Evolutionary conservation across 768 basidiomycete species (phyloP).

Genomic region (Hygrocybe punicea): DNA sequence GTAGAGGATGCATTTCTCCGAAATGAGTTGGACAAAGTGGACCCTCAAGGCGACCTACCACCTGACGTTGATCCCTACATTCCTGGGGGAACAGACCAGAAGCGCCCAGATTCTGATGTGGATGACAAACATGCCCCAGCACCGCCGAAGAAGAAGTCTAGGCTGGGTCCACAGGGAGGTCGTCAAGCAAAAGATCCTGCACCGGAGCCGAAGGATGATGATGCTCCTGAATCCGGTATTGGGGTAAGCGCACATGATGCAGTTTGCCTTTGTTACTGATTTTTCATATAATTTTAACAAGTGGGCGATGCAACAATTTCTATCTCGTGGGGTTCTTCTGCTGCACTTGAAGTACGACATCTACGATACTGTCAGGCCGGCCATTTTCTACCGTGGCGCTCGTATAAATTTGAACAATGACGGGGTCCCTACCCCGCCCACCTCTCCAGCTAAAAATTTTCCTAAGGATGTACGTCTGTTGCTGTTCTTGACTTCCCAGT

Average conservation of each 20-base stretch:
- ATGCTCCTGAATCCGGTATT: no score
- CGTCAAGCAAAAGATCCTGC: neutral
- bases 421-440: neutral
- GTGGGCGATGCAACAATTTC: neutral
- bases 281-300: no score
- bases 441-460: neutral
- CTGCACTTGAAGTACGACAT: constrained; percentile 10
- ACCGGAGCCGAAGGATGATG: no score
- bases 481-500: constrained; percentile 3
- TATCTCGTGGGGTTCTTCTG: constrained; percentile 6
- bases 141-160: neutral
- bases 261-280: no score
- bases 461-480: neutral
- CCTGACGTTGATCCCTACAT: neutral
- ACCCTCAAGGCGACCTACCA: neutral
- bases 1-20: constrained; percentile 11
- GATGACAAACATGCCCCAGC: neutral
- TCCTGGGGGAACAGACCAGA: neutral
- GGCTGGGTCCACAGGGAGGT: neutral
- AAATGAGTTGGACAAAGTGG: constrained; percentile 10
- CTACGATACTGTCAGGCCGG: constrained; percentile 13
- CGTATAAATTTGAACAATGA: neutral
- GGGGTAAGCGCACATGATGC: no score
- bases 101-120: neutral
- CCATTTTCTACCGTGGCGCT: constrained; percentile 9